Conservation (phyloP, 805 yeast genomes). For the Candida hungchunana region DNA sequence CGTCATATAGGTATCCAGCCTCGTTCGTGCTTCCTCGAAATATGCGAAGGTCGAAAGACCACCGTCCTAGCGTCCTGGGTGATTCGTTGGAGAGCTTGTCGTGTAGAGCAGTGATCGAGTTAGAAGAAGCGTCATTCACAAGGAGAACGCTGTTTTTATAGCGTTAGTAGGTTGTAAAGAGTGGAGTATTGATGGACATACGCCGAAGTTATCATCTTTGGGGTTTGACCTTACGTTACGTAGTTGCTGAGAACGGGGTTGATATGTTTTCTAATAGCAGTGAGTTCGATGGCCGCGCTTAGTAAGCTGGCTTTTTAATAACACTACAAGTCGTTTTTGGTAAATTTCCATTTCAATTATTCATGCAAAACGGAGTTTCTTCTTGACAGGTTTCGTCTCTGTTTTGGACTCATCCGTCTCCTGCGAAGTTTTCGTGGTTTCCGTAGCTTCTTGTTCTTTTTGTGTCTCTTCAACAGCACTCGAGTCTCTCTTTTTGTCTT, state of each 20-base stretch:
- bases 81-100: slow-evolving; percentile 66
- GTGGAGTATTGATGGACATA: too few relatives aligned
- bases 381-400: slow-evolving; percentile 1
- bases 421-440: background rate
- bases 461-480: background rate
- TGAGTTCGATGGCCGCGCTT: too few relatives aligned
- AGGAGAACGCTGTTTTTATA: slow-evolving; percentile 31
- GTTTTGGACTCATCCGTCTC: background rate
- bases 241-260: too few relatives aligned
- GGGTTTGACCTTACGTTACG: too few relatives aligned
- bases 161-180: too few relatives aligned
- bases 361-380: slow-evolving; percentile 13
- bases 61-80: slow-evolving; percentile 56
- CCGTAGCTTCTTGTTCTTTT: background rate
- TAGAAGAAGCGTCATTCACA: slow-evolving; percentile 46
- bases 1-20: slow-evolving; percentile 13
- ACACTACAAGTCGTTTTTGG: too few relatives aligned
- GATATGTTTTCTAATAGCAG: too few relatives aligned
- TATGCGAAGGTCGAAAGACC: slow-evolving; percentile 67
- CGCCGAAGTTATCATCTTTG: background rate
- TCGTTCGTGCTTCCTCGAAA: slow-evolving; percentile 57
- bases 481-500: background rate
- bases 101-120: slow-evolving; percentile 62
- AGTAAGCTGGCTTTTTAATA: too few relatives aligned
- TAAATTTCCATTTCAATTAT: too few relatives aligned